These are phyloP conservation scores for Yamagishiella unicocca DNA, from an alignment of 139 green algal genomes.

Conservation along the genomic window DNA sequence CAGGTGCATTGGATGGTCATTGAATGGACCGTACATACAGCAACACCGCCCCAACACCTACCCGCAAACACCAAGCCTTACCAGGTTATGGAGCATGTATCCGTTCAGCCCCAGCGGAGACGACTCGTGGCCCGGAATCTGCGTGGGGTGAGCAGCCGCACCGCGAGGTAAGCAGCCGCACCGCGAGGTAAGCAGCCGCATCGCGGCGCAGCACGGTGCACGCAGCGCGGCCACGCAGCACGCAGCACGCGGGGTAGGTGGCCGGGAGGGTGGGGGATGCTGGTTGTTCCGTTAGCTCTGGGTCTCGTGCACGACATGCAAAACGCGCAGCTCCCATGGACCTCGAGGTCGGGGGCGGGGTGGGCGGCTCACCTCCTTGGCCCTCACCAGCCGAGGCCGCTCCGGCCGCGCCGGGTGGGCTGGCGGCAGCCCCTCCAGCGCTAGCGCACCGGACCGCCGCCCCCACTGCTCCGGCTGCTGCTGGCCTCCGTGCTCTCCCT, in stretches of 20 bases:
- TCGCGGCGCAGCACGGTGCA: no score
- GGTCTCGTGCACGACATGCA: no score
- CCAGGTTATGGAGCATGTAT: slow-evolving; percentile 45
- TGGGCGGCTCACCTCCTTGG: slow-evolving; percentile 54
- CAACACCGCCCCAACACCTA: not conserved
- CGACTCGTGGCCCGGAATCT: slow-evolving; percentile 43
- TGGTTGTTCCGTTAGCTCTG: no score
- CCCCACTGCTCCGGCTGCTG: slow-evolving; percentile 19
- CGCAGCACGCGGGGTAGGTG: no score
- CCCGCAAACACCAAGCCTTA: no score
- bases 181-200: not conserved
- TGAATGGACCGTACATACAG: no score
- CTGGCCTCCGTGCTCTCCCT: not conserved
- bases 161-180: not conserved
- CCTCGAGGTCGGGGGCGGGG: no score
- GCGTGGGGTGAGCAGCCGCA: not conserved
- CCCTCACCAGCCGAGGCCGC: slow-evolving; percentile 67
- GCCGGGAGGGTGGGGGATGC: no score
- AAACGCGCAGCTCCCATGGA: no score
- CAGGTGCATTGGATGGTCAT: no score
- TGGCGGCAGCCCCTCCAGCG: slow-evolving; percentile 33
- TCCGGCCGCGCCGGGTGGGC: slow-evolving; percentile 62
- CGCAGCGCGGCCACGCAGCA: no score
- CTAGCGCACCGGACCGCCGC: no score
- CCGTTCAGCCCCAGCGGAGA: slow-evolving; percentile 53